phyloP scores from a whole-genome alignment of 2,329 filamentous ascomycete species.

The Trichoderma oligosporum region DNA sequence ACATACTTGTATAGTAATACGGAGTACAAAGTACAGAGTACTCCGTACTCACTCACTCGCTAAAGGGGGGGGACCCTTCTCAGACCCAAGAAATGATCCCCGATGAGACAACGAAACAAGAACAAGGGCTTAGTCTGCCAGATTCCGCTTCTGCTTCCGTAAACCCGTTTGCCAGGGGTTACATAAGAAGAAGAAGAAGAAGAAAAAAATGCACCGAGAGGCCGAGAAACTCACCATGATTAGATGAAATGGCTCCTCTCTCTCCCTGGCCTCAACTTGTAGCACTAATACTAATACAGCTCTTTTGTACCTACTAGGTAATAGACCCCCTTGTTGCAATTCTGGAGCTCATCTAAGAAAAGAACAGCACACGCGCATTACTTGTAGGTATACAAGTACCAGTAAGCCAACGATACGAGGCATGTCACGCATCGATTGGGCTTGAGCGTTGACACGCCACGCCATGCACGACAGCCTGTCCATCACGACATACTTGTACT shows the following conservation, averaged over 20 bases:
- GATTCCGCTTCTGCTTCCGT: slow-evolving; percentile 2
- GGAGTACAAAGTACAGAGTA: no score
- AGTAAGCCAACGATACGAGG: not conserved
- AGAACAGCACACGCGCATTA: not conserved
- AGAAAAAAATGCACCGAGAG: not conserved
- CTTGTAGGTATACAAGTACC: no score
- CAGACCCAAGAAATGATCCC: not conserved
- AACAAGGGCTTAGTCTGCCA: not conserved
- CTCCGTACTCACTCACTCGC: not conserved
- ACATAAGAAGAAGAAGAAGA: not conserved
- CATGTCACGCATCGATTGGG: slow-evolving; percentile 14
- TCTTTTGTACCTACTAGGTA: no score
- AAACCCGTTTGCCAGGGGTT: not conserved
- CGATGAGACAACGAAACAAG: not conserved
- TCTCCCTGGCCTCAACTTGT: not conserved
- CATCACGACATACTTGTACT: no score
- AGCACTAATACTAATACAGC: no score
- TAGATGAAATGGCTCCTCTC: not conserved
- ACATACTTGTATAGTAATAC: not conserved
- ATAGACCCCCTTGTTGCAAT: no score
- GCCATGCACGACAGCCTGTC: slow-evolving; percentile 17
- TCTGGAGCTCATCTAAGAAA: not conserved
- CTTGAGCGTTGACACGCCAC: slow-evolving; percentile 12
- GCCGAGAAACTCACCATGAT: not conserved
- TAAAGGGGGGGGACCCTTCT: no score